Percentiles rank a stretch among this genome's conserved stretches.
These are phyloP conservation scores for Vitis cinerea DNA, from an alignment of 164 flowering plant species.

Conservation along the genomic window DNA sequence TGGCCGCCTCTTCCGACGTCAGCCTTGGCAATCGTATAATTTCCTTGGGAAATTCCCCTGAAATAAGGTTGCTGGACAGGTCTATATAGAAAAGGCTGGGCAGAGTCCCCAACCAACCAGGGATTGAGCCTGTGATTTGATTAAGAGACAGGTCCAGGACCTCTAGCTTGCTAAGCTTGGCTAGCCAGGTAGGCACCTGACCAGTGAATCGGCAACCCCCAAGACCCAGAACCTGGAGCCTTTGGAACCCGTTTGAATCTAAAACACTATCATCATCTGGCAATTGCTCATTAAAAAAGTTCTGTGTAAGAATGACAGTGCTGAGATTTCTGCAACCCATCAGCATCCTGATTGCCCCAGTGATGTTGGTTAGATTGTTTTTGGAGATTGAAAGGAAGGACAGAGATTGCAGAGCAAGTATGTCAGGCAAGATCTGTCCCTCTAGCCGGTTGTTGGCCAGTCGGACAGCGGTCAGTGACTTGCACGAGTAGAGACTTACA, in stretches of 20 bases:
- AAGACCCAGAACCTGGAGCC: slow-evolving; percentile 42
- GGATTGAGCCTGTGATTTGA: slow-evolving; percentile 45
- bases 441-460: slow-evolving; percentile 38
- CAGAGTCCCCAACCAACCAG: slow-evolving; percentile 52
- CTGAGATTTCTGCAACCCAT: slow-evolving; percentile 42
- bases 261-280: slow-evolving; percentile 28
- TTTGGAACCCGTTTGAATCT: slow-evolving; percentile 36
- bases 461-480: slow-evolving; percentile 47
- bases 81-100: slow-evolving; percentile 57
- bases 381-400: slow-evolving; percentile 53
- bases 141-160: slow-evolving; percentile 59
- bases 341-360: slow-evolving; percentile 39
- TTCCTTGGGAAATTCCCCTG: slow-evolving; percentile 48
- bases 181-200: slow-evolving; percentile 50
- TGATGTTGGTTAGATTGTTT: slow-evolving; percentile 43
- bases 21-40: slow-evolving; percentile 33
- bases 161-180: slow-evolving; percentile 32
- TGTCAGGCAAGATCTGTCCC: slow-evolving; percentile 46
- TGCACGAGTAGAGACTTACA: slow-evolving; percentile 45
- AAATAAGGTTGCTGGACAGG: slow-evolving; percentile 43
- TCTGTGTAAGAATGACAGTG: slow-evolving; percentile 38
- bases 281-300: slow-evolving; percentile 40
- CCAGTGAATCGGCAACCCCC: slow-evolving; percentile 55
- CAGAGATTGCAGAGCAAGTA: slow-evolving; percentile 38
- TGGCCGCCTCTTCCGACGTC: slow-evolving; percentile 15